These are phyloP conservation scores for Zygoascus bituminiphila DNA, from an alignment of 805 yeast genomes.

Conservation along the genomic window DNA sequence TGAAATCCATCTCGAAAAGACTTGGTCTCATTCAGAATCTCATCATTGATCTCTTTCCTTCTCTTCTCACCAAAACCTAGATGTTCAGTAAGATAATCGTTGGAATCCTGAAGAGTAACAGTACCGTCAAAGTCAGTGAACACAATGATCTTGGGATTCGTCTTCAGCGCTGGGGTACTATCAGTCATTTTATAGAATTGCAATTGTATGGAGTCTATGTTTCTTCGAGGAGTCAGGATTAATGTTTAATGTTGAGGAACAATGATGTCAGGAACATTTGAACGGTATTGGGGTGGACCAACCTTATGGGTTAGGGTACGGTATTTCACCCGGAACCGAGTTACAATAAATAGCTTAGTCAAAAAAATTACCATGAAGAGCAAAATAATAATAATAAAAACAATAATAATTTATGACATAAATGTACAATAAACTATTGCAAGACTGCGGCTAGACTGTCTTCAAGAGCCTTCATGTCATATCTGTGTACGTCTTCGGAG, in stretches of 20 bases:
- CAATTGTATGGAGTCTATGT: not conserved
- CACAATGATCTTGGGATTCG: constrained; percentile 58
- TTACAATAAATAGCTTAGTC: not conserved
- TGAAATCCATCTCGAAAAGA: constrained; percentile 69
- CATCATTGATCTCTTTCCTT: constrained; percentile 60
- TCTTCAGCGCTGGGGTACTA: constrained; percentile 23
- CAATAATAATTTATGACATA: not conserved
- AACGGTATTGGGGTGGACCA: too few species aligned
- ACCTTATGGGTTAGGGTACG: not conserved
- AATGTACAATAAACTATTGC: not conserved
- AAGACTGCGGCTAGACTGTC: not conserved
- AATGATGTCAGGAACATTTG: too few species aligned
- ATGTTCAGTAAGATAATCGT: constrained; percentile 82
- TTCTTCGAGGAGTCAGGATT: too few species aligned
- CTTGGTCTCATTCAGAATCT: constrained; percentile 58
- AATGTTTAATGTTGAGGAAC: too few species aligned
- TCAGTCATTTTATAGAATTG: not conserved
- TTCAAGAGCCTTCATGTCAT: not conserved
- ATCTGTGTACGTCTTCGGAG: not conserved
- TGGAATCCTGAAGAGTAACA: constrained; percentile 89
- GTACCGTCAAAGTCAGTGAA: constrained; percentile 99
- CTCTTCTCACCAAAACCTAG: constrained; percentile 73
- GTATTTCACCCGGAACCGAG: not conserved
- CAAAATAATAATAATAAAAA: not conserved
- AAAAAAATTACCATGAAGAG: not conserved